These are phyloP conservation scores for Thermochaetoides thermophila DNA, from an alignment of 495 filamentous ascomycete species.

Conservation along the genomic window DNA sequence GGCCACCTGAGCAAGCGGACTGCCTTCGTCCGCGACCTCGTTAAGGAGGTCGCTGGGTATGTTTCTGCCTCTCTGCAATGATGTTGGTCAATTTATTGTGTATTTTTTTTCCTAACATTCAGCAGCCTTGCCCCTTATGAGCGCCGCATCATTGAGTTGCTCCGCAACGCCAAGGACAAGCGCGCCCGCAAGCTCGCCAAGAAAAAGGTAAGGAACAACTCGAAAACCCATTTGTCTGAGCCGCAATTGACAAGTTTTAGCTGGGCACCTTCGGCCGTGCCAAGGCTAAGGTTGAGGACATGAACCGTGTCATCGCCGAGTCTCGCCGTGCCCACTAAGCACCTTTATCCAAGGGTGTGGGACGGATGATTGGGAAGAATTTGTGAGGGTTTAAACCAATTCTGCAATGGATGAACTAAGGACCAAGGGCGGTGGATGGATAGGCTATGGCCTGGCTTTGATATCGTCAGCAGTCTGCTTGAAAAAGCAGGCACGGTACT, in stretches of 20 bases:
- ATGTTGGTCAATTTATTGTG: too few species aligned
- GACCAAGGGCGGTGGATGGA: too few species aligned
- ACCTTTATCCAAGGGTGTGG: too few species aligned
- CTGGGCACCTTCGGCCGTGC: conserved; percentile 97
- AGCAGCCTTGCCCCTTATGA: conserved; percentile 78
- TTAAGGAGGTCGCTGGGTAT: conserved; percentile 89
- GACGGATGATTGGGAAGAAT: conserved; percentile 7
- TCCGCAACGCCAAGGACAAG: conserved; percentile 99
- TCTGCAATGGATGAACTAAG: too few species aligned
- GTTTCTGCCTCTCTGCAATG: conserved; percentile 14
- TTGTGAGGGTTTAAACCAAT: too few species aligned
- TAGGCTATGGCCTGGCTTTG: too few species aligned
- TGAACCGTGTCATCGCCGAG: conserved; percentile 95
- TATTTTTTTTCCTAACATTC: too few species aligned
- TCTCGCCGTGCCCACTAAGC: conserved; percentile 74
- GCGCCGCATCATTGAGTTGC: conserved; percentile 95
- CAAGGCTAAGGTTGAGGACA: conserved; percentile 98
- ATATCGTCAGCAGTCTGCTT: conserved; percentile 3
- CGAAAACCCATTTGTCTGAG: background rate
- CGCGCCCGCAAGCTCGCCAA: conserved; percentile 97
- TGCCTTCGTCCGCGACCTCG: conserved; percentile 80
- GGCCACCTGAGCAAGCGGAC: conserved; percentile 88
- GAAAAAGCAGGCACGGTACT: background rate
- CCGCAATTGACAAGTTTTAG: conserved; percentile 4
- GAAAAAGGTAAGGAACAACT: conserved; percentile 64